Percentiles rank a stretch among this genome's conserved stretches.
Conservation (phyloP, 2,329 filamentous ascomycete genomes). For the Neonectria punicea region DNA sequence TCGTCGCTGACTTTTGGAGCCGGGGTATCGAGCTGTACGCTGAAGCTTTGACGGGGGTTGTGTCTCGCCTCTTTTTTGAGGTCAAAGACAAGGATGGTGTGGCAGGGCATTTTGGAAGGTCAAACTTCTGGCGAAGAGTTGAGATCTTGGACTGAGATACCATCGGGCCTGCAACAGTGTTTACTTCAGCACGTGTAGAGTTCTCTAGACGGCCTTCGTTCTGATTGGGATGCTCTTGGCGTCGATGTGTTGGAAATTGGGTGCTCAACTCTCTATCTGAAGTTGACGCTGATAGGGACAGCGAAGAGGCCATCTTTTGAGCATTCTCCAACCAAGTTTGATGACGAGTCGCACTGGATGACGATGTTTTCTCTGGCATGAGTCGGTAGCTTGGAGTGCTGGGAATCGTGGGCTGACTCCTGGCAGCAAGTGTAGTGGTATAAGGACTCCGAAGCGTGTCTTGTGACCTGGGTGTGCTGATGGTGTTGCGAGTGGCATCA, state of each 20-base stretch:
- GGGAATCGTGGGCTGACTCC: background rate
- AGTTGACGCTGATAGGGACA: conserved; percentile 33
- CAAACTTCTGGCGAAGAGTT: conserved; percentile 37
- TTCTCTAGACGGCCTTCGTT: background rate
- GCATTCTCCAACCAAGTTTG: conserved; percentile 37
- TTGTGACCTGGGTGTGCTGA: background rate
- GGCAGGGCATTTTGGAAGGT: conserved; percentile 22
- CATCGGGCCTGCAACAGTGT: conserved; percentile 3
- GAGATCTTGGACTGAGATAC: conserved; percentile 38
- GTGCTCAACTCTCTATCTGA: conserved; percentile 11
- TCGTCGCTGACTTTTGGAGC: conserved; percentile 21
- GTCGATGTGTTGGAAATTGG: conserved; percentile 7
- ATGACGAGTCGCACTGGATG: background rate
- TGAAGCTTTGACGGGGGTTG: background rate
- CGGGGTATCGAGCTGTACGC: conserved; percentile 8
- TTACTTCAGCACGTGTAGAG: conserved; percentile 1
- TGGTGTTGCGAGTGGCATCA: background rate
- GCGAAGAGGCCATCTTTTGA: conserved; percentile 38
- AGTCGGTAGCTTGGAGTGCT: background rate
- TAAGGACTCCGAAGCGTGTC: background rate
- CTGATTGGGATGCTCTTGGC: conserved; percentile 3
- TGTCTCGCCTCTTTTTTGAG: conserved; percentile 24
- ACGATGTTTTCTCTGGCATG: background rate
- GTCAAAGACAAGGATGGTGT: conserved; percentile 20
- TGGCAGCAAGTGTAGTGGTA: conserved; percentile 6